Evolutionary conservation across 2,329 filamentous ascomycete genomes (phyloP), one percentile per base, ranked within the genome.

Genomic region (Cordyceps cicadae): DNA sequence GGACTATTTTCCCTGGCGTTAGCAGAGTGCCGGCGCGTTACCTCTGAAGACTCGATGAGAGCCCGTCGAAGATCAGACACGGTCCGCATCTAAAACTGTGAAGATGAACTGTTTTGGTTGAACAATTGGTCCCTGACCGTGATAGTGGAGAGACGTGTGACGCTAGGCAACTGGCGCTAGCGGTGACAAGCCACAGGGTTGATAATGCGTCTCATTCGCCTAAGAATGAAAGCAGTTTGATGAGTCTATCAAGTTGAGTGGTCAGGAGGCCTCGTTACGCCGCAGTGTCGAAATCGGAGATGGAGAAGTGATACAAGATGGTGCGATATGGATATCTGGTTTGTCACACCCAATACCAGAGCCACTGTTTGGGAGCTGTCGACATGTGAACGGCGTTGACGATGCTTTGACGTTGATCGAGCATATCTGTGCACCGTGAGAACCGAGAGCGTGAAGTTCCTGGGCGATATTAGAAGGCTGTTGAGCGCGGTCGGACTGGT

Each of bases 101-200:
- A 29, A 43, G 21, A 41, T 11, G 29, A 3, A 2, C 34, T 37
- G 8, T 14, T 37, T 37, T 37, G 6, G 34, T 12, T 37, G 34
- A 11, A 37, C 34, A 37, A 37, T 11, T 37, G 34, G 34, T 37
- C 9, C 9, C 34, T 50, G 54, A 3, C 8, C 15, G 41, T 3
- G 21, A n/a, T 19, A 29, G 56, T 59, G 56, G 56, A 45, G 34
- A 53, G 48, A 1, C 24, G n/a, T 39, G 34, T 12, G 15, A 59
- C 48, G 56, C 56, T 59, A 52, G 52, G 24, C 14, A 59, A 37
- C 49, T 17, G 52, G 59, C 52, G 59, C 59, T 56, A 55, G 51
- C 21, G 37, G 58, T 61, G 59, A 61, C 52, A 45, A 39, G 37
- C 59, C 59, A 55, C 24, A 19, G 26, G 43, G 59, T 34, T 26